These are phyloP conservation scores for Calonectria pauciramosa DNA, from an alignment of 2,329 filamentous ascomycete species.

Conservation along the genomic window DNA sequence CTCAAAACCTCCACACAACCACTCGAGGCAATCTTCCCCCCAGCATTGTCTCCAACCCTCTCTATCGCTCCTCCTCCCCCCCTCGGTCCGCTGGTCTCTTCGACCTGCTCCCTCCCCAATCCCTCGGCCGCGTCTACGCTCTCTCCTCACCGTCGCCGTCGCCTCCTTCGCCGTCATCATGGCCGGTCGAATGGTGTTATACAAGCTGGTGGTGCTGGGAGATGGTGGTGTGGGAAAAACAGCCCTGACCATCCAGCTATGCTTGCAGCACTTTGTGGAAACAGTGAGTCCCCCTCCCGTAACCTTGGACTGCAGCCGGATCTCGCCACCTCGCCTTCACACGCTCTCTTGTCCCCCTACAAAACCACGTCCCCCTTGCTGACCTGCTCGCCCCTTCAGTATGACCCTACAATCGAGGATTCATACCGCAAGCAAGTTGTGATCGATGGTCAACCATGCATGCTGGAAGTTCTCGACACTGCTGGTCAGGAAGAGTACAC, in stretches of 20 bases:
- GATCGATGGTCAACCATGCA: slow-evolving; percentile 95
- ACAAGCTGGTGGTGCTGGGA: slow-evolving; percentile 95
- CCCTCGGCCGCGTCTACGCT: slow-evolving; percentile 26
- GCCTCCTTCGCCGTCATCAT: slow-evolving; percentile 62
- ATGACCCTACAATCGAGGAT: slow-evolving; percentile 90
- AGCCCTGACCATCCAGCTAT: slow-evolving; percentile 94
- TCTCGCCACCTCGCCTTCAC: slow-evolving; percentile 17
- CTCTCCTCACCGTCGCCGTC: slow-evolving; percentile 34
- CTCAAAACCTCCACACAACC: slow-evolving; percentile 21
- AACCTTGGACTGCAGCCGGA: slow-evolving; percentile 7
- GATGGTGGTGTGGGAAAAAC: slow-evolving; percentile 97
- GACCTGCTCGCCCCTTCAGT: slow-evolving; percentile 61
- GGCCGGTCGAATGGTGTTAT: slow-evolving; percentile 94
- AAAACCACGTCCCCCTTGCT: slow-evolving; percentile 21
- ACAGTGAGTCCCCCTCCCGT: slow-evolving; percentile 69
- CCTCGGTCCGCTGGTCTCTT: slow-evolving; percentile 34
- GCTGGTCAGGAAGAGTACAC: slow-evolving; percentile 99
- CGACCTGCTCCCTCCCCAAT: slow-evolving; percentile 27
- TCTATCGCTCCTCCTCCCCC: slow-evolving; percentile 28
- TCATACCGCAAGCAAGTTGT: slow-evolving; percentile 91
- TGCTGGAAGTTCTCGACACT: slow-evolving; percentile 97
- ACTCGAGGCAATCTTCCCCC: slow-evolving; percentile 16
- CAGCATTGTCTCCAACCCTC: slow-evolving; percentile 39
- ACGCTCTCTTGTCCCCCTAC: slow-evolving; percentile 7
- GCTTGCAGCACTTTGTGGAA: slow-evolving; percentile 98